Evolutionary conservation across 345 rosid species (phyloP).

Genomic region (Eucalyptus polybractea): DNA sequence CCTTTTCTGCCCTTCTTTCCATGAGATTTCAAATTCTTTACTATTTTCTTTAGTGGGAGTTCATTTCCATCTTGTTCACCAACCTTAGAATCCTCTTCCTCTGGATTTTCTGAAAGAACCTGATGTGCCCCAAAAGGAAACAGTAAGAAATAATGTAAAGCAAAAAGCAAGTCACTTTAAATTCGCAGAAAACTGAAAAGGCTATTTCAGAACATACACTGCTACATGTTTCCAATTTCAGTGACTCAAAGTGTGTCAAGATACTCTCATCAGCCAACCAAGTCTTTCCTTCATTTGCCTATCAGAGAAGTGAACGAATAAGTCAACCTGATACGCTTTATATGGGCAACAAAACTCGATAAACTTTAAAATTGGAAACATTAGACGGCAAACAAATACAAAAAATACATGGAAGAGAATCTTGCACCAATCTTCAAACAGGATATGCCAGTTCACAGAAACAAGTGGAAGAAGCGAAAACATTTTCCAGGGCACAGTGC

Average conservation of each 20-base stretch:
- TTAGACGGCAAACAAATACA: background rate
- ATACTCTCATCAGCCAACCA: conserved; percentile 86
- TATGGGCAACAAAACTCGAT: background rate
- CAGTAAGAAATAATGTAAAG: background rate
- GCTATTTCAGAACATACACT: conserved; percentile 26
- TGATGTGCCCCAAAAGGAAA: conserved; percentile 9
- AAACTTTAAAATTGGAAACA: background rate
- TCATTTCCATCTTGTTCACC: conserved; percentile 68
- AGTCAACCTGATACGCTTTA: background rate
- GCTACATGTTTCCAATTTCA: conserved; percentile 44
- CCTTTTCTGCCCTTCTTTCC: conserved; percentile 42
- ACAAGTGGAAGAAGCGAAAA: background rate
- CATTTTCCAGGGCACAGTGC: background rate
- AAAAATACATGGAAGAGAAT: background rate
- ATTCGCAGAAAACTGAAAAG: background rate
- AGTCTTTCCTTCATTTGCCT: conserved; percentile 50
- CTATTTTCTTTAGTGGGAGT: conserved; percentile 63
- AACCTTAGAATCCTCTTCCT: conserved; percentile 35
- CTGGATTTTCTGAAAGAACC: conserved; percentile 30
- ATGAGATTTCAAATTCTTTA: conserved; percentile 60
- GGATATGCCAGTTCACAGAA: background rate
- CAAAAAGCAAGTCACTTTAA: background rate
- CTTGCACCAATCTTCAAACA: background rate
- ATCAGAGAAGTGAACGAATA: conserved; percentile 4
- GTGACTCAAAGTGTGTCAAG: conserved; percentile 55